Evolutionary conservation across 2,329 filamentous ascomycete species (phyloP).

Genomic region (Fusarium sp.): DNA sequence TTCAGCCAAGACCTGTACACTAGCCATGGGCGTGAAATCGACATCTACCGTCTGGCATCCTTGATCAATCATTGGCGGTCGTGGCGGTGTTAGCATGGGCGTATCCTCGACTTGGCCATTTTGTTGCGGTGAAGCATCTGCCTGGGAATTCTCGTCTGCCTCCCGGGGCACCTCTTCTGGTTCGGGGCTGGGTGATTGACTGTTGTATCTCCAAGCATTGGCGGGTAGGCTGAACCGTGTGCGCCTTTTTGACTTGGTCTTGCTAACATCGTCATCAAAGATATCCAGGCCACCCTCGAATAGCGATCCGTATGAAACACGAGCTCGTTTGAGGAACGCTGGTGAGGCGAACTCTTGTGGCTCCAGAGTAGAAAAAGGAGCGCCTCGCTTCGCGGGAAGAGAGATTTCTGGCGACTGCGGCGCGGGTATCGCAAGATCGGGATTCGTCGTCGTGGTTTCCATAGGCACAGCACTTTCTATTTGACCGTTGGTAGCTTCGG

Average conservation of each 20-base stretch:
- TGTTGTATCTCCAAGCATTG: constrained; percentile 81
- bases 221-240: constrained; percentile 78
- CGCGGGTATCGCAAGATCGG: constrained; percentile 36
- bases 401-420: constrained; percentile 36
- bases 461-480: constrained; percentile 1
- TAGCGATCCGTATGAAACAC: constrained; percentile 78
- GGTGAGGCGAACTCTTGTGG: constrained; percentile 80
- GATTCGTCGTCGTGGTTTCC: constrained; percentile 19
- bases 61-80: constrained; percentile 55
- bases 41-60: constrained; percentile 54
- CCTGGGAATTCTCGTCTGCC: constrained; percentile 21
- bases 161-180: constrained; percentile 56
- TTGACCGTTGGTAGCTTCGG: constrained; percentile 40
- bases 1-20: constrained; percentile 51
- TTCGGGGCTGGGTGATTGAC: constrained; percentile 80
- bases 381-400: constrained; percentile 53
- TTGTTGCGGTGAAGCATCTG: constrained; percentile 5
- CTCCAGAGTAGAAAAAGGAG: constrained; percentile 55
- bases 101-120: constrained; percentile 28
- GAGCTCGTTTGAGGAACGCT: constrained; percentile 81
- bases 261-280: constrained; percentile 74
- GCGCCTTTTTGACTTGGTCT: constrained; percentile 69
- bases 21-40: constrained; percentile 48
- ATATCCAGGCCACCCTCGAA: constrained; percentile 77
- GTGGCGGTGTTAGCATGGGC: constrained; percentile 39